These are phyloP conservation scores for Gossypium trilobum DNA, from an alignment of 441 rosid species.

Conservation along the genomic window DNA sequence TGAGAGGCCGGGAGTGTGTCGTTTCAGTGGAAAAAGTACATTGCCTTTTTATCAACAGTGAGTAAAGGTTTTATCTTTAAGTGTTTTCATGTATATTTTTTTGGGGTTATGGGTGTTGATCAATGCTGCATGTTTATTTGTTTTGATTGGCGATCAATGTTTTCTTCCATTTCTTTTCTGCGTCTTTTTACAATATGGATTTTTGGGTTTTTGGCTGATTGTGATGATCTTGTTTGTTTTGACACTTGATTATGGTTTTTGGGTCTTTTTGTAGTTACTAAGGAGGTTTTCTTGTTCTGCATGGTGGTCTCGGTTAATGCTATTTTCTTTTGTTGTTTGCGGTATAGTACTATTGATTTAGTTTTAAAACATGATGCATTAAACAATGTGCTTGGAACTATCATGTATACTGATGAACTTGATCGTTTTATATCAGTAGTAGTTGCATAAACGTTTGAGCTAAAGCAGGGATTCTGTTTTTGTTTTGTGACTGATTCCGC, in stretches of 20 bases:
- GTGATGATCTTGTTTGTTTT: conserved; percentile 9
- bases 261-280: conserved; percentile 3
- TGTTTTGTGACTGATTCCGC: conserved; percentile 3
- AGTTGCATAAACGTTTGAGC: neutral
- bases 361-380: conserved; percentile 6
- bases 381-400: conserved; percentile 22
- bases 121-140: conserved; percentile 13
- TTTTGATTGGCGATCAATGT: conserved; percentile 18
- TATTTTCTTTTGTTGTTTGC: neutral
- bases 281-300: conserved; percentile 18
- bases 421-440: neutral
- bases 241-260: conserved; percentile 13
- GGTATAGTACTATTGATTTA: neutral
- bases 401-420: conserved; percentile 1
- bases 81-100: neutral
- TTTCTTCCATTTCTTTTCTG: neutral
- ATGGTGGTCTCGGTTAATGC: neutral
- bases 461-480: conserved; percentile 5
- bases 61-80: conserved; percentile 13
- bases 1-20: neutral
- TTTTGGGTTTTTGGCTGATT: conserved; percentile 1
- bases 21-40: conserved; percentile 20
- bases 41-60: conserved; percentile 19
- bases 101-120: conserved; percentile 4
- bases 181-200: neutral